Percentiles rank a stretch among this genome's conserved stretches.
Evolutionary conservation across 2,329 filamentous ascomycete species (phyloP).

Genomic region (Drechslerella dactyloides): DNA sequence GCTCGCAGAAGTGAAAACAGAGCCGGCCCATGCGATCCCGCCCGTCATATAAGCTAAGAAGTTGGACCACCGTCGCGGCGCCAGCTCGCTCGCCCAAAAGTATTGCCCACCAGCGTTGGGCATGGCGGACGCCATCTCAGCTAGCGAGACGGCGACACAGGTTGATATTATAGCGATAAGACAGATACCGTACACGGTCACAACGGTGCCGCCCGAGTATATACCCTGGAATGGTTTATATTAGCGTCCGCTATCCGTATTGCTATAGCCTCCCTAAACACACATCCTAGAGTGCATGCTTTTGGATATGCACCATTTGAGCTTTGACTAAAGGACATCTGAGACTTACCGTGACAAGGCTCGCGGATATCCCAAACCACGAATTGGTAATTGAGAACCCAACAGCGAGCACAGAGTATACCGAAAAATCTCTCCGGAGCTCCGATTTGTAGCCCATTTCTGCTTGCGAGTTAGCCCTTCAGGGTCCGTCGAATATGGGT

Average conservation of each 20-base stretch:
- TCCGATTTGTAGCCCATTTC: slow-evolving; percentile 62
- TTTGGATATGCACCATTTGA: background rate
- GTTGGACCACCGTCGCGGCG: slow-evolving; percentile 58
- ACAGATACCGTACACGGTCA: slow-evolving; percentile 63
- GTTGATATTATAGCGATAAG: slow-evolving; percentile 61
- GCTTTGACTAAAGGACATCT: background rate
- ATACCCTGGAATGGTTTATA: slow-evolving; percentile 58
- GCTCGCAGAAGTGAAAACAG: slow-evolving; percentile 64
- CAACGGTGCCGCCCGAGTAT: slow-evolving; percentile 61
- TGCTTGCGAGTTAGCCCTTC: background rate
- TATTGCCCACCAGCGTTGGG: slow-evolving; percentile 64
- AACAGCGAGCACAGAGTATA: slow-evolving; percentile 62
- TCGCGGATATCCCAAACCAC: slow-evolving; percentile 59
- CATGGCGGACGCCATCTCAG: slow-evolving; percentile 62
- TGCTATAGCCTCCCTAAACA: slow-evolving; percentile 42
- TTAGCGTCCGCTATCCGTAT: background rate
- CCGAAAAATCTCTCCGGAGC: slow-evolving; percentile 62
- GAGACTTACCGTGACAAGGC: slow-evolving; percentile 53
- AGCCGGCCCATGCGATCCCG: slow-evolving; percentile 65
- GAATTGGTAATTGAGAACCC: slow-evolving; percentile 64
- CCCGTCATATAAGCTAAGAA: slow-evolving; percentile 61
- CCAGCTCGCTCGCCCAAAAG: slow-evolving; percentile 63
- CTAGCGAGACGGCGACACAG: slow-evolving; percentile 61
- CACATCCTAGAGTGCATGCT: background rate
- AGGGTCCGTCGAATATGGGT: background rate